Conservation (phyloP, 192 early-diverging fungal species). For the Gigaspora rosea region DNA sequence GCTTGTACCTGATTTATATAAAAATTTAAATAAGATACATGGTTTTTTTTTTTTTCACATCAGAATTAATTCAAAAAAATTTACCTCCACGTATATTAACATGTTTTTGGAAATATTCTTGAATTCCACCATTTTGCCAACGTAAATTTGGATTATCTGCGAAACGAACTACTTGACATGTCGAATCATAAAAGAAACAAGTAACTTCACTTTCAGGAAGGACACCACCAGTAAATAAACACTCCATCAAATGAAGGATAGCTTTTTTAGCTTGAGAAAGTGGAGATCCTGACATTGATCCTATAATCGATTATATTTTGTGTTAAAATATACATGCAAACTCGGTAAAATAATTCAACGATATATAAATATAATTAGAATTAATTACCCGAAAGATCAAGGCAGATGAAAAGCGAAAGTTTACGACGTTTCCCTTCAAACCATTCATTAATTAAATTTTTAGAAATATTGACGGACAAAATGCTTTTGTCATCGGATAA, state of each 20-base stretch:
- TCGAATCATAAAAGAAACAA: constrained; percentile 34
- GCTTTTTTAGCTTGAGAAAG: constrained; percentile 41
- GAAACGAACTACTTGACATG: constrained; percentile 35
- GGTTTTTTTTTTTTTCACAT: too few species aligned
- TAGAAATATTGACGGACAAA: background rate
- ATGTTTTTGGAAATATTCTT: constrained; percentile 26
- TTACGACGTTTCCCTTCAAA: constrained; percentile 5
- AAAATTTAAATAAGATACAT: background rate
- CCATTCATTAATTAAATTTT: constrained; percentile 21
- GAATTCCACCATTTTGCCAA: constrained; percentile 30
- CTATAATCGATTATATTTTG: constrained; percentile 9
- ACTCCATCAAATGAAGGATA: constrained; percentile 36
- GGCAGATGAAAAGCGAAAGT: constrained; percentile 15
- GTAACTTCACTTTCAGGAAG: constrained; percentile 33
- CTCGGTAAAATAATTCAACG: background rate
- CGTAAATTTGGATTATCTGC: constrained; percentile 15
- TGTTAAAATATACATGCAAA: background rate
- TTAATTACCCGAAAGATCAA: constrained; percentile 27
- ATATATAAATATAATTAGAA: background rate
- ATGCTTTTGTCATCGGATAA: background rate
- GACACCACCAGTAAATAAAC: constrained; percentile 26
- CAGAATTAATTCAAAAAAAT: background rate
- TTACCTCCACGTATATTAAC: constrained; percentile 41
- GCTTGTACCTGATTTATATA: constrained; percentile 34
- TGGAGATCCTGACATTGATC: constrained; percentile 45